phyloP scores from a whole-genome alignment of 768 basidiomycete genomes.

The Leccinum variicolor region DNA sequence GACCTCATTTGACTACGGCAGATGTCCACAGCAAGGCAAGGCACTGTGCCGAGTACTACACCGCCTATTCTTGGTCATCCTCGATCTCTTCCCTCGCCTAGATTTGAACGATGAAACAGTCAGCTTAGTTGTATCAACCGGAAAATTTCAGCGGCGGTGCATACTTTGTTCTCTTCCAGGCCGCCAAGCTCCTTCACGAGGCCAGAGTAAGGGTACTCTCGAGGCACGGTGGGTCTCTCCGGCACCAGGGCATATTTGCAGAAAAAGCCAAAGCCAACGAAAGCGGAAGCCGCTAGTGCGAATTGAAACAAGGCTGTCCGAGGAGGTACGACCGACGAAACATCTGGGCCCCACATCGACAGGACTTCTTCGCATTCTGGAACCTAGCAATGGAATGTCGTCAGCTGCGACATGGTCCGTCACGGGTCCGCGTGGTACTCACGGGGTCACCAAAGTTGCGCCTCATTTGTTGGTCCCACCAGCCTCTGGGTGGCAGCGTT shows the following conservation, averaged over 20 bases:
- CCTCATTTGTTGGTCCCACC: constrained; percentile 74
- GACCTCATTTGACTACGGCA: neutral
- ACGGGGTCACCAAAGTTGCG: constrained; percentile 83
- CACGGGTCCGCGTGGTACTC: constrained; percentile 20
- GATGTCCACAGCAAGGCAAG: neutral
- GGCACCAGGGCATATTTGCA: constrained; percentile 55
- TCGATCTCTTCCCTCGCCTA: constrained; percentile 38
- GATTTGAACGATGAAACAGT: neutral
- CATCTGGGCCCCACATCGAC: constrained; percentile 88
- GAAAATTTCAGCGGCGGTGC: constrained; percentile 13
- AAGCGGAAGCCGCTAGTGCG: constrained; percentile 54
- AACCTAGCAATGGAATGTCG: constrained; percentile 42
- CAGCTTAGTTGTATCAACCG: constrained; percentile 2
- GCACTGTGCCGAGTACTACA: constrained; percentile 6
- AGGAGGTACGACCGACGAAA: constrained; percentile 60
- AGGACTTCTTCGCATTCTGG: constrained; percentile 78
- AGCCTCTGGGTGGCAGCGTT: constrained; percentile 58
- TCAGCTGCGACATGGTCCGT: constrained; percentile 11
- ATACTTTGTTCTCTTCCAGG: constrained; percentile 72
- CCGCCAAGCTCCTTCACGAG: constrained; percentile 78
- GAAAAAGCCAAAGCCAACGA: constrained; percentile 59
- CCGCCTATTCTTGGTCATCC: constrained; percentile 31
- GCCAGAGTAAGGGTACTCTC: constrained; percentile 76
- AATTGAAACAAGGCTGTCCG: constrained; percentile 64
- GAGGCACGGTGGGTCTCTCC: constrained; percentile 61